Conservation (phyloP, 768 basidiomycete species). For the Phylloporus scabripes region DNA sequence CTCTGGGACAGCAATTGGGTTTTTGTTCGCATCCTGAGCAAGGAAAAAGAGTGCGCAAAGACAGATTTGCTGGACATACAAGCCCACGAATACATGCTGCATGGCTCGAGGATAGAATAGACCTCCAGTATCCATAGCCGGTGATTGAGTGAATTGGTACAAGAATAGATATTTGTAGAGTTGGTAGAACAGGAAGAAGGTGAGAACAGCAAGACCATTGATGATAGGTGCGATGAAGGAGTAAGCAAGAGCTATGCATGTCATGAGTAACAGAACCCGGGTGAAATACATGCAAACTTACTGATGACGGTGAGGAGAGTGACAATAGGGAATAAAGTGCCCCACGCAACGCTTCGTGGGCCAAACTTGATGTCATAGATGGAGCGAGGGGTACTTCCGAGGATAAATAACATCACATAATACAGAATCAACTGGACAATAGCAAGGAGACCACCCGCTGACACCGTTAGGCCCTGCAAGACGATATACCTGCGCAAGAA, state of each 20-base stretch:
- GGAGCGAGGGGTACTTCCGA: constrained; percentile 85
- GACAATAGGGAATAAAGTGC: constrained; percentile 62
- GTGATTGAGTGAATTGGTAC: constrained; percentile 69
- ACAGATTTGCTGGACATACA: constrained; percentile 88
- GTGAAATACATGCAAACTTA: constrained; percentile 31
- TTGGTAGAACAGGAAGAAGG: constrained; percentile 81
- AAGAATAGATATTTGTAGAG: constrained; percentile 86
- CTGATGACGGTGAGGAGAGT: constrained; percentile 83
- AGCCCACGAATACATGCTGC: constrained; percentile 86
- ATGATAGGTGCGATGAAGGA: constrained; percentile 90
- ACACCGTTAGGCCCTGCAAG: constrained; percentile 74
- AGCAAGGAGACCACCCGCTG: constrained; percentile 76
- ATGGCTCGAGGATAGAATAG: constrained; percentile 94
- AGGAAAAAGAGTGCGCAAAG: constrained; percentile 90
- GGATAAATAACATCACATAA: constrained; percentile 83
- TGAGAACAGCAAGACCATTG: constrained; percentile 77
- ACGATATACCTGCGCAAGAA: constrained; percentile 55
- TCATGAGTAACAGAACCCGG: background rate
- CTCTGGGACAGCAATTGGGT: constrained; percentile 60
- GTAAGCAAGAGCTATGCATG: constrained; percentile 59
- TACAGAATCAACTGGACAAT: constrained; percentile 73
- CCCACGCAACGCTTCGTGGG: constrained; percentile 64
- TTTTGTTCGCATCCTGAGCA: constrained; percentile 46
- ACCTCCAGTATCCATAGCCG: constrained; percentile 78
- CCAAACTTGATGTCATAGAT: constrained; percentile 81